Evolutionary conservation across 1,139 yeast genomes (phyloP).

Genomic region (Yamadazyma sp.): DNA sequence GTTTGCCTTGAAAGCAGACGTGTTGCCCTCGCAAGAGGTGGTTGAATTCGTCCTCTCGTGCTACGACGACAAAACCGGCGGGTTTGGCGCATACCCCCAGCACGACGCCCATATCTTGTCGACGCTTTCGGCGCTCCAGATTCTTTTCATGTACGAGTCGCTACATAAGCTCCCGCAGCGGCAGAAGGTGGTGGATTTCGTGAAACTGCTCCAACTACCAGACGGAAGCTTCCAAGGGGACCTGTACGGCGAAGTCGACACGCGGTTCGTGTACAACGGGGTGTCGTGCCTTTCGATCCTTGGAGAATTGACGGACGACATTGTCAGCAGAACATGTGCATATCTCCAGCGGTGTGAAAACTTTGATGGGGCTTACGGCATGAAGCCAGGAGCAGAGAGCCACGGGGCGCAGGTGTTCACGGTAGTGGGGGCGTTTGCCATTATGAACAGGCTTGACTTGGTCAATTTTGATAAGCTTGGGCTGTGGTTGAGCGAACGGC

Average conservation of each 20-base stretch:
- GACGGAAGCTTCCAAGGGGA: constrained; percentile 92
- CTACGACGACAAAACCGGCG: constrained; percentile 62
- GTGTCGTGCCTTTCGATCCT: constrained; percentile 70
- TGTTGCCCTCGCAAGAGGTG: constrained; percentile 61
- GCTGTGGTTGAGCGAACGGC: constrained; percentile 86
- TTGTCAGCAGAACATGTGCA: constrained; percentile 63
- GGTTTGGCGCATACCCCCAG: constrained; percentile 85
- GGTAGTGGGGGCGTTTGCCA: constrained; percentile 77
- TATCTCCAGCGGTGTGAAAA: constrained; percentile 75
- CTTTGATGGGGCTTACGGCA: constrained; percentile 95
- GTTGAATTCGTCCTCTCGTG: constrained; percentile 69
- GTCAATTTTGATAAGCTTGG: constrained; percentile 56
- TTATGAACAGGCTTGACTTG: constrained; percentile 57
- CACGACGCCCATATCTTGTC: constrained; percentile 91
- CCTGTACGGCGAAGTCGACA: constrained; percentile 86
- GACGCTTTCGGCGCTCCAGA: constrained; percentile 84
- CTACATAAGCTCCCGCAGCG: constrained; percentile 34
- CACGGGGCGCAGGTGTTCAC: constrained; percentile 94
- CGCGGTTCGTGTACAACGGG: constrained; percentile 85
- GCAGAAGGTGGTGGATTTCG: constrained; percentile 33
- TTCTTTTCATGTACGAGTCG: constrained; percentile 65
- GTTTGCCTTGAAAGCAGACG: constrained; percentile 53
- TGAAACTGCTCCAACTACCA: constrained; percentile 57
- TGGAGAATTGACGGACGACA: constrained; percentile 57
- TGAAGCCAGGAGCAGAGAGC: constrained; percentile 91